Evolutionary conservation across 164 flowering plant genomes (phyloP).

Genomic region (Echeveria elegans): DNA sequence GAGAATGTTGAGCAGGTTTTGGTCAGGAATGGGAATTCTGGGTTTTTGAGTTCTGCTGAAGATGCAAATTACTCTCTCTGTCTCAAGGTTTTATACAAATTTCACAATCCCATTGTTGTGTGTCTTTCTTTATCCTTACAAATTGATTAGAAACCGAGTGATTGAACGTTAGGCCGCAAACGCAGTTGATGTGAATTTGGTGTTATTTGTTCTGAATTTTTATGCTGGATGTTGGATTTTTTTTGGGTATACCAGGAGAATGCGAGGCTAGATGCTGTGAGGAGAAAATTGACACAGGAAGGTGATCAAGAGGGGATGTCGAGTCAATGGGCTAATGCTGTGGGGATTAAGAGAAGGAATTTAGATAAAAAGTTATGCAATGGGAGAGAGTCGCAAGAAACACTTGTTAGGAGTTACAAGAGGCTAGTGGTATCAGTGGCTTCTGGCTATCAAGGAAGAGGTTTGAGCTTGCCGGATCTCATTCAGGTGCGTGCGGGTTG

Average conservation of each 20-base stretch:
- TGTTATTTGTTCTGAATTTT: too few species aligned
- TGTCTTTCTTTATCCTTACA: too few species aligned
- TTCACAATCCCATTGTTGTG: too few species aligned
- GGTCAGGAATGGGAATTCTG: slow-evolving; percentile 4
- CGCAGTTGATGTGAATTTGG: too few species aligned
- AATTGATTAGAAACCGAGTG: too few species aligned
- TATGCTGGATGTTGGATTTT: too few species aligned
- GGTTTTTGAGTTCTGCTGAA: slow-evolving; percentile 24
- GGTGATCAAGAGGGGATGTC: slow-evolving; percentile 12
- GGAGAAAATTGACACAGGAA: slow-evolving; percentile 12
- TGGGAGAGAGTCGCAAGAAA: slow-evolving; percentile 34
- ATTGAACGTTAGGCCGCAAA: too few species aligned
- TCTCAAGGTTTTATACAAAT: slow-evolving; percentile 41
- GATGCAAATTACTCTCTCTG: slow-evolving; percentile 36
- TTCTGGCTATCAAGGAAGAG: slow-evolving; percentile 39
- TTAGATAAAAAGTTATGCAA: slow-evolving; percentile 29
- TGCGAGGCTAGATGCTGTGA: slow-evolving; percentile 34
- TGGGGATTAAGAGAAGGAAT: slow-evolving; percentile 23
- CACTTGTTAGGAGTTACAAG: slow-evolving; percentile 28
- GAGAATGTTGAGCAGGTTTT: slow-evolving; percentile 6
- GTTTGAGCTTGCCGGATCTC: slow-evolving; percentile 33
- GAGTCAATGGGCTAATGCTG: slow-evolving; percentile 37
- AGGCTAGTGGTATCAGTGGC: slow-evolving; percentile 56
- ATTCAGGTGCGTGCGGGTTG: slow-evolving; percentile 31
- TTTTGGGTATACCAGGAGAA: too few species aligned